Percentiles rank a stretch among this genome's conserved stretches.
Conservation (phyloP, 768 basidiomycete species). For the Scleroderma bovista region DNA sequence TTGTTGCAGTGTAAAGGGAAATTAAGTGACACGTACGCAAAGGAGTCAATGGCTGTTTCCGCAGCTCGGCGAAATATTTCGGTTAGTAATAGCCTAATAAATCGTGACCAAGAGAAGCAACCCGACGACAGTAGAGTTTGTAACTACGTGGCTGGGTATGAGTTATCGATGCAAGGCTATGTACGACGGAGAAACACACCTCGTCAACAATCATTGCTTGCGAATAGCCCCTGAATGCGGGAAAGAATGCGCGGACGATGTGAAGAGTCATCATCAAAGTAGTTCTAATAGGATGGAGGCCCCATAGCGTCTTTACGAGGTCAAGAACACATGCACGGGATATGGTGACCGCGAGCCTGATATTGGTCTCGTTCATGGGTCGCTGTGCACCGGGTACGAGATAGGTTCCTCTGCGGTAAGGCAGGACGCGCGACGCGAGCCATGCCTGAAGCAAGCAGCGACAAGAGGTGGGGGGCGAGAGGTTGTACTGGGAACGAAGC, state of each 20-base stretch:
- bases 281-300: conserved; percentile 62
- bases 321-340: conserved; percentile 49
- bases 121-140: conserved; percentile 65
- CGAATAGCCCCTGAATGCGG: conserved; percentile 80
- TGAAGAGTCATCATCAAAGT: conserved; percentile 68
- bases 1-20: conserved; percentile 9
- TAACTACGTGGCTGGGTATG: conserved; percentile 38
- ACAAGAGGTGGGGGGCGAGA: conserved; percentile 4
- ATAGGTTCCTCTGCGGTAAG: conserved; percentile 38
- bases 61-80: conserved; percentile 60
- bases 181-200: conserved; percentile 42
- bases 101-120: conserved; percentile 64
- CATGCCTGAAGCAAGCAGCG: conserved; percentile 41
- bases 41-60: conserved; percentile 62
- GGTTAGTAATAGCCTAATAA: conserved; percentile 51
- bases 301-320: conserved; percentile 45
- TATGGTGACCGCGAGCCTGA: conserved; percentile 52
- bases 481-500: neutral
- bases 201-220: conserved; percentile 85
- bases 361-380: conserved; percentile 50
- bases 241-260: conserved; percentile 67
- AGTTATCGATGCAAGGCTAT: neutral
- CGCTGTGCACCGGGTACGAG: conserved; percentile 68
- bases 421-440: conserved; percentile 51
- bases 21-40: conserved; percentile 52